A percentile compares a stretch with the other conserved stretches of the same genome.
Conservation (phyloP, 2,329 filamentous ascomycete species). For the Fusarium aywerte region DNA sequence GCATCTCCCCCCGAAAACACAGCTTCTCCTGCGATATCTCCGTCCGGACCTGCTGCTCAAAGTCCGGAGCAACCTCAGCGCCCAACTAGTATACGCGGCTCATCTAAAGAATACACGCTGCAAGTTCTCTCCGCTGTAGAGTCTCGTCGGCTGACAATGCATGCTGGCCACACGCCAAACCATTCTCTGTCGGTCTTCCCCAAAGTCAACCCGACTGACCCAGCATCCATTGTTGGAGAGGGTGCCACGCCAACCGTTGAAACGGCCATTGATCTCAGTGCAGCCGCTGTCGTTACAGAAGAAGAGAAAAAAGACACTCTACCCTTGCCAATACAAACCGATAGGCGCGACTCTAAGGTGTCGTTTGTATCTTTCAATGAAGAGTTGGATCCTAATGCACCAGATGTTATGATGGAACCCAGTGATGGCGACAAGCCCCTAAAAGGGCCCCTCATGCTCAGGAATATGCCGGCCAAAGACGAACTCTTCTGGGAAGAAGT, state of each 20-base stretch:
- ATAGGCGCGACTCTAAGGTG: constrained; percentile 32
- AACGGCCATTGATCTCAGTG: constrained; percentile 20
- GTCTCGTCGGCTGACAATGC: constrained; percentile 65
- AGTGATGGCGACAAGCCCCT: constrained; percentile 57
- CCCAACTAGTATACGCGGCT: constrained; percentile 31
- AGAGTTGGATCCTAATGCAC: constrained; percentile 33
- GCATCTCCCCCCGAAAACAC: constrained; percentile 43
- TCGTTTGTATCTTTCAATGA: constrained; percentile 21
- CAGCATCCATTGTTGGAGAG: constrained; percentile 43
- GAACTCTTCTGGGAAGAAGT: constrained; percentile 64
- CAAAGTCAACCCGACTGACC: constrained; percentile 56
- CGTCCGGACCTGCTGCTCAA: constrained; percentile 39
- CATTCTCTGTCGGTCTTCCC: constrained; percentile 66
- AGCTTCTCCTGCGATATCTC: constrained; percentile 48
- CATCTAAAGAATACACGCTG: constrained; percentile 57
- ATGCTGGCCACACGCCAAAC: constrained; percentile 71
- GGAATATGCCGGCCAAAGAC: constrained; percentile 66
- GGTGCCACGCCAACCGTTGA: constrained; percentile 47
- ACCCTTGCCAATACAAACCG: constrained; percentile 9
- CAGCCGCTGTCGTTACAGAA: constrained; percentile 5
- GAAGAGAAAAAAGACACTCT: constrained; percentile 4
- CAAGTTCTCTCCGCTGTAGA: constrained; percentile 61
- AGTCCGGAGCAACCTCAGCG: constrained; percentile 27
- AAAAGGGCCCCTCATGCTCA: constrained; percentile 64
- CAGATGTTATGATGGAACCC: constrained; percentile 52